Evolutionary conservation across 768 basidiomycete genomes (phyloP), one percentile per base, ranked within the genome.

Genomic region (Phlebiopsis flavidoalba): DNA sequence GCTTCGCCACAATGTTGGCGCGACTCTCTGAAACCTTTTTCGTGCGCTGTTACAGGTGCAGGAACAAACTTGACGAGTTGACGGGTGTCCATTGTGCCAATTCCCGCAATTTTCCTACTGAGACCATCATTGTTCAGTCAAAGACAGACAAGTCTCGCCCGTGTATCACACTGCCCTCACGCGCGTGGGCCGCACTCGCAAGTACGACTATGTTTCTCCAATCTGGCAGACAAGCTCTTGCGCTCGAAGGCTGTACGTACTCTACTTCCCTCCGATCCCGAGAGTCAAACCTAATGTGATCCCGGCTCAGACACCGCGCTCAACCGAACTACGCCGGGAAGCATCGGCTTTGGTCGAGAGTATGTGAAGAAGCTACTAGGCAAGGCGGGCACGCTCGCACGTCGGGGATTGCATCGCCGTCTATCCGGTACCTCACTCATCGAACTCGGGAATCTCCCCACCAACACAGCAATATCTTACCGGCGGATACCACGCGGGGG

Each of bases 401-500:
- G 84, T 91, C 14, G 75, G 78, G 45, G 87, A 89, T 54, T 87
- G 85, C 61, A 79, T 86, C 17, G 81, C 78, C n/a, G 7, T 77
- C 84, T 1, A 77, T 80, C 2, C 69, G 75, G 21, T 76, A 84
- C 61, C n/a, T n/a, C 78, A 89, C n/a, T n/a, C 47, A 72, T 85
- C 35, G 66, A 72, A 14, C 69, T 79, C 4, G 82, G n/a, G 81
- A 0, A 70, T 88, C 0, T 79, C 85, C 0, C 72, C 75, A 47
- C 71, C 72, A 15, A 83, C 82, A 7, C 81, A 80, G 62, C 79
- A 83, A 54, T 76, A 87, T 33, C 67, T 88, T 0, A 74, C 74
- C 54, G 88, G 89, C 5, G 89, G 88, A 45, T 86, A 83, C 50
- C 89, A 91, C 61, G 88, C n/a, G 88, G 0, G 88, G 88, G 1